Conservation (phyloP, 345 rosid genomes). For the Salix exigua region DNA sequence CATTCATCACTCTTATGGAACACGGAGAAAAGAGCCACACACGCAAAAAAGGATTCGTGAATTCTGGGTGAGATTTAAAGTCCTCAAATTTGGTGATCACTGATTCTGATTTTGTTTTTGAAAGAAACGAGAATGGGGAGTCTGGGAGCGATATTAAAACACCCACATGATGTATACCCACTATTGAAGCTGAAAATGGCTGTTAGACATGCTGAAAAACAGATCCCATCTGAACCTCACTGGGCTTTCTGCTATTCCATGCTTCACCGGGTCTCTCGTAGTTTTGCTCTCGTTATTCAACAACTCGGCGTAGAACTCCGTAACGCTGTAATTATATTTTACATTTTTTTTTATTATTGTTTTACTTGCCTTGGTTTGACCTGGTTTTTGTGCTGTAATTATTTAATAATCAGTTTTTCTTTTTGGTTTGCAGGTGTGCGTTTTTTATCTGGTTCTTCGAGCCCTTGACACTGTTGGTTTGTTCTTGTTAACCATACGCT, state of each 20-base stretch:
- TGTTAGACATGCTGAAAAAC: constrained; percentile 65
- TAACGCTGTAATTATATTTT: constrained; percentile 57
- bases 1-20: too few relatives aligned
- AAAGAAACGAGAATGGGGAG: constrained; percentile 50
- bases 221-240: constrained; percentile 87
- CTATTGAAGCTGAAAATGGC: constrained; percentile 79
- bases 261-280: constrained; percentile 92
- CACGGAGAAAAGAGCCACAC: too few relatives aligned
- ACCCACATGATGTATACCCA: constrained; percentile 89
- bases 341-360: neutral
- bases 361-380: neutral
- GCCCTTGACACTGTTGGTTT: constrained; percentile 96
- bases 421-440: constrained; percentile 61
- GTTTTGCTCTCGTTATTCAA: constrained; percentile 86
- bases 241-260: constrained; percentile 90
- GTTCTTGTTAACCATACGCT: constrained; percentile 18
- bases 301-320: constrained; percentile 80
- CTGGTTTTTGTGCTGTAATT: neutral
- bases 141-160: constrained; percentile 57
- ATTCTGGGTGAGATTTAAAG: neutral
- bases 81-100: neutral
- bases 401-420: neutral
- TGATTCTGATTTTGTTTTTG: neutral
- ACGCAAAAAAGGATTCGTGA: neutral
- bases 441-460: constrained; percentile 90